Percentiles rank a stretch among this genome's conserved stretches.
Conservation (phyloP, 1,284 basidiomycete genomes). For the Pseudozyma tsukubaensis region DNA sequence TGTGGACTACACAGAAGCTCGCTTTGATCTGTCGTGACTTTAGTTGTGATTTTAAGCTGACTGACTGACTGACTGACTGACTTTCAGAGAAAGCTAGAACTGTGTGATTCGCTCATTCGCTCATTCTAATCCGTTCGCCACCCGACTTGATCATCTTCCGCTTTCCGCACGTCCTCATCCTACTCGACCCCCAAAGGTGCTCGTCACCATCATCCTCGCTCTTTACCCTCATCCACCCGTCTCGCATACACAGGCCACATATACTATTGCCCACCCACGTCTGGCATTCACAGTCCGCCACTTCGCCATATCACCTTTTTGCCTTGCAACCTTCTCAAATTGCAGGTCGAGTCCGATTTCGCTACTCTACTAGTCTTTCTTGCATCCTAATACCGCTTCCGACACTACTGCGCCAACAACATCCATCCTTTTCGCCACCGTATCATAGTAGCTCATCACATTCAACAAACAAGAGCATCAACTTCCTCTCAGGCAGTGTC, state of each 20-base stretch:
- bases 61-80: slow-evolving; percentile 10
- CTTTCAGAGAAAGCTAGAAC: not conserved
- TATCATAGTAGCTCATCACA: not conserved
- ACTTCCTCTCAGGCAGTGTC: not conserved
- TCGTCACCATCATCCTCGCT: slow-evolving; percentile 12
- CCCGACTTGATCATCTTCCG: not conserved
- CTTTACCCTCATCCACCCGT: not conserved
- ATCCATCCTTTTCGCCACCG: not conserved
- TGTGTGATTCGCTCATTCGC: slow-evolving; percentile 6
- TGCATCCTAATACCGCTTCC: not conserved
- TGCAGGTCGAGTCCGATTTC: slow-evolving; percentile 33
- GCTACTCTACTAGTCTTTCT: slow-evolving; percentile 13
- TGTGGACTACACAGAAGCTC: slow-evolving; percentile 12
- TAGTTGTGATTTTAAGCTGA: not conserved
- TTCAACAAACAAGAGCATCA: not conserved
- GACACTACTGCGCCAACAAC: not conserved
- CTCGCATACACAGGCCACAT: not conserved
- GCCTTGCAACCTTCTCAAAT: not conserved
- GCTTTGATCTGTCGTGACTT: slow-evolving; percentile 4
- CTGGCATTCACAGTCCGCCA: slow-evolving; percentile 1
- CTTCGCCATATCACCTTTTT: not conserved
- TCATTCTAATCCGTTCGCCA: slow-evolving; percentile 13
- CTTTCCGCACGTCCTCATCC: not conserved
- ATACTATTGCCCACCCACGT: not conserved
- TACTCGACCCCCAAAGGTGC: slow-evolving; percentile 2